Evolutionary conservation across 1,284 basidiomycete species (phyloP), one percentile per base, ranked within the genome.

Genomic region (Ustilago crameri): DNA sequence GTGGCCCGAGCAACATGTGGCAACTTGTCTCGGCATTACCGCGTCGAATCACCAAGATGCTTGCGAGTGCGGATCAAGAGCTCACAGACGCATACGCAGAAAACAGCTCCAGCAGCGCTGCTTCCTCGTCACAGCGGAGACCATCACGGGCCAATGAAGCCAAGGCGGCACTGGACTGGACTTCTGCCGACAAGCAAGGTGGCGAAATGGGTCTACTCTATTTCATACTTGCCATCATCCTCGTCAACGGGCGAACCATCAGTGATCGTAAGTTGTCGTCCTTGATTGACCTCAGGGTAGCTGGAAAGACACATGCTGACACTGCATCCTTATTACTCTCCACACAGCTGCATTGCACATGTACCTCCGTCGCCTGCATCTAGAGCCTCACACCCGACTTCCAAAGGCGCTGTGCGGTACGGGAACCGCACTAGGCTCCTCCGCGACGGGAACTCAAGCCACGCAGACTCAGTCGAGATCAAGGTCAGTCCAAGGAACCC

Each of bases 181-280:
- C 34, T 17, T 50, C 50, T 3, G 71, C 74, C 2, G 71, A 75
- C 40, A 51, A 56, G 8, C 77, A 81, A 46, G 64, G 61, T 18
- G 79, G 73, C 18, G 66, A 67, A 38, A 78, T 78, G 64, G 82
- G 82, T 7, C 56, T 84, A 3, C 51, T 83, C 7, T 81, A 78
- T 23, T 49, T 82, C 23, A 60, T 84, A 1, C 60, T 84, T 3
- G 78, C 76, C 10, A 54, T 84, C 34, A 82, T 84, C 18, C 70
- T 84, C 26, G 77, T 83, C 53, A 82, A 79, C 34, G 81, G 81
- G 27, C 72, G 81, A 12, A 64, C 68, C 1, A 69, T 84, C 27
- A 62, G 75, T 5, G 82, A 84, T 26, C 69, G 81, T 81, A 50
- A 60, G 80, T 49, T 3, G 32, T 17, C 15, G 2, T 5, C 17